Evolutionary conservation across 108 stramenopile species (phyloP).

Genomic region (Fistulifera pelliculosa): DNA sequence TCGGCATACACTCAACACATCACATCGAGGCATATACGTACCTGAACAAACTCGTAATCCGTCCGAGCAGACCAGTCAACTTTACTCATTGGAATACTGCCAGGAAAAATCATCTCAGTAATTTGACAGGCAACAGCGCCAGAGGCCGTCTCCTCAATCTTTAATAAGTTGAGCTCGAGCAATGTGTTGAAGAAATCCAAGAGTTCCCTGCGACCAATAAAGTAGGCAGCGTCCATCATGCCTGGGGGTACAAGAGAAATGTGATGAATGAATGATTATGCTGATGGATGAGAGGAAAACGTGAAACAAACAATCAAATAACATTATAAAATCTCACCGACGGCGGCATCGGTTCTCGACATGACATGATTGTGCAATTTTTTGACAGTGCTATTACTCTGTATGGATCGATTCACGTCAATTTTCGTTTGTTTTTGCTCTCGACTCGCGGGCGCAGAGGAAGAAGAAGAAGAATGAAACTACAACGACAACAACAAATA

Average conservation of each 20-base stretch:
- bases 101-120: slow-evolving; percentile 89
- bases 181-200: slow-evolving; percentile 92
- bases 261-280: too few species aligned
- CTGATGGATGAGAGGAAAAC: too few species aligned
- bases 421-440: too few species aligned
- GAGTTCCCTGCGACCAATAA: slow-evolving; percentile 91
- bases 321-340: slow-evolving; percentile 11
- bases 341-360: slow-evolving; percentile 16
- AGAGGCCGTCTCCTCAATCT: slow-evolving; percentile 96
- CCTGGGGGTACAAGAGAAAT: slow-evolving; percentile 29
- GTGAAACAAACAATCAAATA: too few species aligned
- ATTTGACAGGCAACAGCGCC: slow-evolving; percentile 97
- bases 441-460: too few species aligned
- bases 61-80: slow-evolving; percentile 91
- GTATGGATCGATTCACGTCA: too few species aligned
- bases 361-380: too few species aligned
- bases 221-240: slow-evolving; percentile 98
- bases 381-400: too few species aligned
- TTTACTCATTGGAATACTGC: slow-evolving; percentile 81
- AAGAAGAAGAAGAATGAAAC: too few species aligned
- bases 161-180: slow-evolving; percentile 79
- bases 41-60: slow-evolving; percentile 85
- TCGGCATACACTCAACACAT: too few species aligned
- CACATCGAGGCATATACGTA: too few species aligned
- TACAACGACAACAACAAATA: too few species aligned